Evolutionary conservation across 176 grass and related monocot genomes (phyloP).

Genomic region (Oryza coarctata): DNA sequence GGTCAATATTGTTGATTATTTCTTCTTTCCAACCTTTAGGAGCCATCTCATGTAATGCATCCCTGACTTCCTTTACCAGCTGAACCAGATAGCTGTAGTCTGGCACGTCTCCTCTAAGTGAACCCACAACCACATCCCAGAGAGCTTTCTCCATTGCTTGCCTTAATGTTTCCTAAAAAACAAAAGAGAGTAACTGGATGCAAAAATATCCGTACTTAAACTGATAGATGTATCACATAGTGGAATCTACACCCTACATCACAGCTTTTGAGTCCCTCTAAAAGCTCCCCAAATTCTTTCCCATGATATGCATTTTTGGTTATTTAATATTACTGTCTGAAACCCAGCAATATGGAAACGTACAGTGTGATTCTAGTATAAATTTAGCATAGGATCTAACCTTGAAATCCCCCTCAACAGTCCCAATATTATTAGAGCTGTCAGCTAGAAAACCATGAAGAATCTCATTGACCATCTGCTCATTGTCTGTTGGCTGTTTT

Average conservation of each 20-base stretch:
- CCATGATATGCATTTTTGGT: background rate
- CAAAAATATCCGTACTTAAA: background rate
- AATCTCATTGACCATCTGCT: slow-evolving; percentile 93
- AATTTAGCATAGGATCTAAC: slow-evolving; percentile 32
- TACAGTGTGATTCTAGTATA: background rate
- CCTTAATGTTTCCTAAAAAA: slow-evolving; percentile 59
- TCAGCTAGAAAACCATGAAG: slow-evolving; percentile 62
- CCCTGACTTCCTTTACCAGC: slow-evolving; percentile 86
- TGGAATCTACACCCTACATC: background rate
- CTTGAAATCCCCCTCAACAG: slow-evolving; percentile 55
- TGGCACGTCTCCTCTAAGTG: slow-evolving; percentile 66
- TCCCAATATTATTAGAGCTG: slow-evolving; percentile 38
- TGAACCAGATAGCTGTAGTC: slow-evolving; percentile 68
- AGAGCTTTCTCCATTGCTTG: slow-evolving; percentile 91
- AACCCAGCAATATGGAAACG: background rate
- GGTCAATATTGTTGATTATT: slow-evolving; percentile 74
- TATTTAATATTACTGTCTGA: slow-evolving; percentile 1
- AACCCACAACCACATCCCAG: slow-evolving; percentile 74
- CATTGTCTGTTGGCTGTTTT: slow-evolving; percentile 73
- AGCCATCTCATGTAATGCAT: slow-evolving; percentile 72
- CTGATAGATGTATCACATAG: background rate
- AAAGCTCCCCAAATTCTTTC: background rate
- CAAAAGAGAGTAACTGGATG: slow-evolving; percentile 1
- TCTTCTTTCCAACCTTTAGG: slow-evolving; percentile 71
- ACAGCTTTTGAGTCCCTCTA: background rate